Conservation (phyloP, 2,329 filamentous ascomycete genomes). For the Diaporthe sp. region DNA sequence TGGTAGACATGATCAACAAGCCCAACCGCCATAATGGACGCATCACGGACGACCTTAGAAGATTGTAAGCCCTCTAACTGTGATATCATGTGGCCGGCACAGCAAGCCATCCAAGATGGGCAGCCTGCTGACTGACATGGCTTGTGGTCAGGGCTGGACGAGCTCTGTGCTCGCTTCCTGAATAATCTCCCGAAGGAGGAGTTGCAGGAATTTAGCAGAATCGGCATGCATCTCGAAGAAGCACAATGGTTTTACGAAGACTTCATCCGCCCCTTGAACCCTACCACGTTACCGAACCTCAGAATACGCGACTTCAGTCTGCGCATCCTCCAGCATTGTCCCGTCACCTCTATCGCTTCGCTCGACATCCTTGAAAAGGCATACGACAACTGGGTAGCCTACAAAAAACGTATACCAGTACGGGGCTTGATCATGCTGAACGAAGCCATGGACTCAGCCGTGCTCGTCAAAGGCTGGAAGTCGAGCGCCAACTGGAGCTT, state of each 20-base stretch:
- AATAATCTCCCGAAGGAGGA: conserved; percentile 96
- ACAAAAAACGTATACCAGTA: conserved; percentile 95
- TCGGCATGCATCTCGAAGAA: conserved; percentile 99
- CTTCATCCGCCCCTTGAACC: conserved; percentile 92
- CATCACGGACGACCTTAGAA: conserved; percentile 37
- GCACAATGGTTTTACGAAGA: conserved; percentile 99
- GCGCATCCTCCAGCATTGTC: conserved; percentile 93
- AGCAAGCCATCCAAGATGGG: conserved; percentile 4
- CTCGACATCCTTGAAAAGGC: conserved; percentile 83
- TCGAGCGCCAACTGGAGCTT: conserved; percentile 98
- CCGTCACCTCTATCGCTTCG: conserved; percentile 85
- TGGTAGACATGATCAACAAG: conserved; percentile 38
- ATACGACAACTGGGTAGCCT: conserved; percentile 91
- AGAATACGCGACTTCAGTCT: conserved; percentile 87
- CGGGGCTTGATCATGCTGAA: conserved; percentile 95
- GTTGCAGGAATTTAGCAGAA: conserved; percentile 87
- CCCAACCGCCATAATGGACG: conserved; percentile 32
- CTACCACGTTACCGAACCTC: conserved; percentile 83
- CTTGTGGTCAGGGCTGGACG: conserved; percentile 83
- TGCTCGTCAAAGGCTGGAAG: conserved; percentile 98
- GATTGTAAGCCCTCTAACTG: conserved; percentile 35
- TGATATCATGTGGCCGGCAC: conserved; percentile 22
- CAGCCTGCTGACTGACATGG: conserved; percentile 40
- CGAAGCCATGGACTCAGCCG: conserved; percentile 90
- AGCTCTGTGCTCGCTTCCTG: conserved; percentile 97